Conservation (phyloP, 2,329 filamentous ascomycete genomes). For the Phaeosphaeria sp. region DNA sequence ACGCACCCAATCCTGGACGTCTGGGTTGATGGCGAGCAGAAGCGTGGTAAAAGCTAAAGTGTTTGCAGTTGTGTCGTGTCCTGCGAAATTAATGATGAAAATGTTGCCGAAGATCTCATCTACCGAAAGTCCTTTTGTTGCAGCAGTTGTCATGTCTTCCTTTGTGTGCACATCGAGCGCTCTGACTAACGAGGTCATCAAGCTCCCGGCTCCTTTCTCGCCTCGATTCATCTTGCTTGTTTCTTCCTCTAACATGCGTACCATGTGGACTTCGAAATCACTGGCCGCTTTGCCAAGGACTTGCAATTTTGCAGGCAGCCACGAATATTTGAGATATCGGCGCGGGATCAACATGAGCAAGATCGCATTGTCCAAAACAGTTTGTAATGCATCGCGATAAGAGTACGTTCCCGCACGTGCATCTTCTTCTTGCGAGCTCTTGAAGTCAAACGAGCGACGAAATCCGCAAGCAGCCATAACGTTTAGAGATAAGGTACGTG, state of each 20-base stretch:
- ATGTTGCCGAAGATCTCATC: slow-evolving; percentile 59
- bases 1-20: slow-evolving; percentile 55
- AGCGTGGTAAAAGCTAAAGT: slow-evolving; percentile 53
- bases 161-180: slow-evolving; percentile 27
- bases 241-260: slow-evolving; percentile 12
- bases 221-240: not conserved
- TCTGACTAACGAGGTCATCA: slow-evolving; percentile 17
- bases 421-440: not conserved
- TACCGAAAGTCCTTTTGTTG: slow-evolving; percentile 11
- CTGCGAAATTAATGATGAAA: slow-evolving; percentile 58
- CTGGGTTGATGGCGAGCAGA: slow-evolving; percentile 54
- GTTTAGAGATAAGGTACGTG: slow-evolving; percentile 35
- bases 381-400: slow-evolving; percentile 21
- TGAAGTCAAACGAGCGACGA: slow-evolving; percentile 20
- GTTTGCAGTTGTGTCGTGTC: slow-evolving; percentile 60
- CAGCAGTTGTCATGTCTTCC: slow-evolving; percentile 4
- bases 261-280: slow-evolving; percentile 13
- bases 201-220: slow-evolving; percentile 7
- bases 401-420: not conserved
- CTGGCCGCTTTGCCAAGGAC: slow-evolving; percentile 19
- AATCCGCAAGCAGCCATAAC: slow-evolving; percentile 44
- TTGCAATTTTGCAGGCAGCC: slow-evolving; percentile 8
- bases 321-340: slow-evolving; percentile 11
- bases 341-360: slow-evolving; percentile 10
- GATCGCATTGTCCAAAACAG: slow-evolving; percentile 33